Evolutionary conservation across 208 protist genomes (phyloP).

Genomic region (Herpetomonas tarakana): DNA sequence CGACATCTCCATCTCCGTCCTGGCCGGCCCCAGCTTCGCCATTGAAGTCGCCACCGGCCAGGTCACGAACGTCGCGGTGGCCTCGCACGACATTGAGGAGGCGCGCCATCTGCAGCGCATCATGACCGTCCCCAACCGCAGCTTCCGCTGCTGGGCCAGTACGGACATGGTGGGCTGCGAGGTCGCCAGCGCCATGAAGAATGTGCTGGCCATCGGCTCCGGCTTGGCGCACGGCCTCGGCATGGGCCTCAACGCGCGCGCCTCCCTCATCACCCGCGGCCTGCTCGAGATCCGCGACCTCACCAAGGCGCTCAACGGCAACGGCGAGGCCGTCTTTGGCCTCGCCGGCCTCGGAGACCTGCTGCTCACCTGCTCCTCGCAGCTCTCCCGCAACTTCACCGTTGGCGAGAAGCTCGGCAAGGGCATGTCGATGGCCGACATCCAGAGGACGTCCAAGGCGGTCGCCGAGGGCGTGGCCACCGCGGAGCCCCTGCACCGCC

Average conservation of each 20-base stretch:
- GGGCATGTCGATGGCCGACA: conserved; percentile 66
- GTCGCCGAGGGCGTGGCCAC: conserved; percentile 82
- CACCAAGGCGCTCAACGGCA: conserved; percentile 69
- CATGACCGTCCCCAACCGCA: conserved; percentile 59
- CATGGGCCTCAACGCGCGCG: conserved; percentile 72
- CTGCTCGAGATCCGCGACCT: conserved; percentile 86
- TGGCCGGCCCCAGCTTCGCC: conserved; percentile 89
- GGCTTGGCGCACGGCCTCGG: conserved; percentile 67
- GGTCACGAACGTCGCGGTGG: conserved; percentile 77
- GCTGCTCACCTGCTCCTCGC: conserved; percentile 85
- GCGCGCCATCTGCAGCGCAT: conserved; percentile 70
- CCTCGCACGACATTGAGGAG: conserved; percentile 49
- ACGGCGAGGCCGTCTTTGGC: conserved; percentile 78
- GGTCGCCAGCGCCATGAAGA: conserved; percentile 89
- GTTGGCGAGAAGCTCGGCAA: conserved; percentile 75
- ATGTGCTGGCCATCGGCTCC: conserved; percentile 88
- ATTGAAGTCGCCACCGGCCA: conserved; percentile 80
- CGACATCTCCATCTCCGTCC: conserved; percentile 44
- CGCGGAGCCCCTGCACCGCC: conserved; percentile 60
- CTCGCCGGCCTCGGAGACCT: conserved; percentile 88
- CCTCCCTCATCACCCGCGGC: conserved; percentile 76
- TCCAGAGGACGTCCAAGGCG: conserved; percentile 53
- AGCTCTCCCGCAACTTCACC: conserved; percentile 88
- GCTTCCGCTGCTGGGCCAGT: conserved; percentile 81
- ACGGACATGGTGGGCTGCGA: conserved; percentile 86